These are phyloP conservation scores for Lagenidium giganteum DNA, from an alignment of 352 stramenopile species.

Conservation along the genomic window DNA sequence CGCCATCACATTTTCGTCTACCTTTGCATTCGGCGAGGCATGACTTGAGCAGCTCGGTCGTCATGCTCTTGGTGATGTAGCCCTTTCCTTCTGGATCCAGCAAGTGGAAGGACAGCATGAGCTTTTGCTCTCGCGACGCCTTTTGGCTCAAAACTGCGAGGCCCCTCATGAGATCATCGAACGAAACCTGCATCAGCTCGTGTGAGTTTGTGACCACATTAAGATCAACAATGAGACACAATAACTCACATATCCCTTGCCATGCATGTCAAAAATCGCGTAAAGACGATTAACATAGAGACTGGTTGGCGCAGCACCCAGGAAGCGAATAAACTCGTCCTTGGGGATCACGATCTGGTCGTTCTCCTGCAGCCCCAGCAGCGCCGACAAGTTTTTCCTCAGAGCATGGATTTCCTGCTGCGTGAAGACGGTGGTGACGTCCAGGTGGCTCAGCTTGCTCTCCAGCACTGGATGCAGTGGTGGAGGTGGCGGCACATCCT, in stretches of 20 bases:
- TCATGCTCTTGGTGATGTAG: slow-evolving; percentile 82
- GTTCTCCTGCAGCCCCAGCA: slow-evolving; percentile 61
- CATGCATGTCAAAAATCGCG: slow-evolving; percentile 79
- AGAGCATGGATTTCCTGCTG: slow-evolving; percentile 76
- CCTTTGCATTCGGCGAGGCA: slow-evolving; percentile 83
- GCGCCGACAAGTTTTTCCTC: slow-evolving; percentile 61
- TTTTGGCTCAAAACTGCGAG: slow-evolving; percentile 82
- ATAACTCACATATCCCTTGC: slow-evolving; percentile 55
- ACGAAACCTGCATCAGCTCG: slow-evolving; percentile 76
- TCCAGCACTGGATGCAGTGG: slow-evolving; percentile 39
- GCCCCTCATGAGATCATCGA: slow-evolving; percentile 77
- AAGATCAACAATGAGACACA: too few relatives aligned
- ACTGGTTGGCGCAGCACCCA: slow-evolving; percentile 62
- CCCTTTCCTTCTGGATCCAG: slow-evolving; percentile 73
- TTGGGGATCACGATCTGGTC: slow-evolving; percentile 76
- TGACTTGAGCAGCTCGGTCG: slow-evolving; percentile 73
- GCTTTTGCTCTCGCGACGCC: slow-evolving; percentile 80
- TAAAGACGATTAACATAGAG: slow-evolving; percentile 85
- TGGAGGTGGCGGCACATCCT: slow-evolving; percentile 2
- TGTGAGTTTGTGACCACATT: too few relatives aligned
- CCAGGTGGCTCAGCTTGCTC: slow-evolving; percentile 66
- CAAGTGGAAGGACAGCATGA: slow-evolving; percentile 82
- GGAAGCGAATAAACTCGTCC: slow-evolving; percentile 84
- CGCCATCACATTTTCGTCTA: slow-evolving; percentile 12
- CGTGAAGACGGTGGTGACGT: slow-evolving; percentile 72